Percentiles rank a stretch among this genome's conserved stretches.
Evolutionary conservation across 2,329 filamentous ascomycete species (phyloP).

Genomic region (Herpotrichia juniperi): DNA sequence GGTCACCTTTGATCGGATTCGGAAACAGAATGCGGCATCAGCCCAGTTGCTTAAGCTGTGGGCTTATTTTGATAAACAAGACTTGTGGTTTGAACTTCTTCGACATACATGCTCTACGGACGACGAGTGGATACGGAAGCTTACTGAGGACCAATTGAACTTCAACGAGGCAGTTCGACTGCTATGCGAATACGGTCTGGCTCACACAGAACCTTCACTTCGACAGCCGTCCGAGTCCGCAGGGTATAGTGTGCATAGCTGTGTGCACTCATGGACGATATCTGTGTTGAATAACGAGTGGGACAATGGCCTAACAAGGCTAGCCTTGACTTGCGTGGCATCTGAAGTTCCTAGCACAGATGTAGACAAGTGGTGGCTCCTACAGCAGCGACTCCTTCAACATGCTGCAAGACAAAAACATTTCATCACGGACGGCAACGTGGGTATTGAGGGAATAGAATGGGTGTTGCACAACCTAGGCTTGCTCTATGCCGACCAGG

Average conservation of each 20-base stretch:
- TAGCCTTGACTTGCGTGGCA: slow-evolving; percentile 23
- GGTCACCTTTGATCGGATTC: slow-evolving; percentile 17
- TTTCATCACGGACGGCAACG: slow-evolving; percentile 13
- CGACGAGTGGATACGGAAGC: slow-evolving; percentile 26
- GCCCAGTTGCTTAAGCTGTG: slow-evolving; percentile 21
- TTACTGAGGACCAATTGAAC: slow-evolving; percentile 27
- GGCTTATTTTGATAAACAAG: slow-evolving; percentile 39
- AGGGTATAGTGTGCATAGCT: slow-evolving; percentile 43
- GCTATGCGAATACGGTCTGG: slow-evolving; percentile 37
- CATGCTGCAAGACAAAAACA: slow-evolving; percentile 13
- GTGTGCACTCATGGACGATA: slow-evolving; percentile 41
- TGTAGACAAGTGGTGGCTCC: slow-evolving; percentile 19
- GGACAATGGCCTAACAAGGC: slow-evolving; percentile 14
- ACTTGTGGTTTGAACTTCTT: slow-evolving; percentile 56
- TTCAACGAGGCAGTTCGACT: slow-evolving; percentile 36
- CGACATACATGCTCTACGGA: slow-evolving; percentile 11
- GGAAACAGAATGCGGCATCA: slow-evolving; percentile 16
- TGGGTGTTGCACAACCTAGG: slow-evolving; percentile 20
- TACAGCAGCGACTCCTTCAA: slow-evolving; percentile 22
- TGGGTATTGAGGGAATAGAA: slow-evolving; percentile 14
- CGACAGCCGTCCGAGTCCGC: slow-evolving; percentile 11
- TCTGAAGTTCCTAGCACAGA: slow-evolving; percentile 17
- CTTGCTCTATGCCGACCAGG: slow-evolving; percentile 21
- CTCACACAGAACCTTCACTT: slow-evolving; percentile 23
- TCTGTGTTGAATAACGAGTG: slow-evolving; percentile 30